A percentile compares a stretch with the other conserved stretches of the same genome.
Evolutionary conservation across 257 asterid species (phyloP).

Genomic region (Rubia yunnanensis): DNA sequence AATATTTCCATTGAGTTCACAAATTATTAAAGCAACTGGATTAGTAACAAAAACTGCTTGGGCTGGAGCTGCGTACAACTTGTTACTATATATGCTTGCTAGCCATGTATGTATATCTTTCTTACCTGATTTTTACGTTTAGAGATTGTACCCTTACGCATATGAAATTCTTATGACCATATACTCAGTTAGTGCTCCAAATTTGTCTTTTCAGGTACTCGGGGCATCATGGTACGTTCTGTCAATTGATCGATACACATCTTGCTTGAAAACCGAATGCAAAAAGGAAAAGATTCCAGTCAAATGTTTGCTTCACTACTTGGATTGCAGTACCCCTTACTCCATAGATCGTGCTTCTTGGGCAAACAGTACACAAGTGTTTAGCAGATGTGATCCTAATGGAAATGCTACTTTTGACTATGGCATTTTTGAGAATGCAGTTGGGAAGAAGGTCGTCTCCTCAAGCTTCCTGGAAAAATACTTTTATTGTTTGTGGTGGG

Average conservation of each 20-base stretch:
- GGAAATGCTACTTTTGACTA: conserved; percentile 46
- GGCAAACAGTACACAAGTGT: conserved; percentile 56
- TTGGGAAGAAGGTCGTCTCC: conserved; percentile 65
- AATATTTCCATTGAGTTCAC: conserved; percentile 89
- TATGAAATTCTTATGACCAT: conserved; percentile 1
- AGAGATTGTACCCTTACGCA: not conserved
- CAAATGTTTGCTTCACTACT: conserved; percentile 48
- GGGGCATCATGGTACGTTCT: conserved; percentile 96
- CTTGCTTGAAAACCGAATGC: conserved; percentile 89
- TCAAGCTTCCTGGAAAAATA: conserved; percentile 66
- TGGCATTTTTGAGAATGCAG: conserved; percentile 79
- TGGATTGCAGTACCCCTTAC: conserved; percentile 41
- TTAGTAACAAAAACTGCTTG: conserved; percentile 97
- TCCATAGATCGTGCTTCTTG: conserved; percentile 31
- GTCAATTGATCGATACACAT: conserved; percentile 76
- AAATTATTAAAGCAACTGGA: conserved; percentile 93
- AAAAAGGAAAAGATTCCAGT: conserved; percentile 41
- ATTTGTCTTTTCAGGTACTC: conserved; percentile 41
- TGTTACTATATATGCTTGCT: conserved; percentile 86
- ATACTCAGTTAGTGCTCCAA: not conserved
- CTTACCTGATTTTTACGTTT: conserved; percentile 5
- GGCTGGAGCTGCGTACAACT: conserved; percentile 99
- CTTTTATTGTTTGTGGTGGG: conserved; percentile 98
- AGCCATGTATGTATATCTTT: conserved; percentile 71
- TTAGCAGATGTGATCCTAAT: conserved; percentile 57